A percentile compares a stretch with the other conserved stretches of the same genome.
phyloP scores from a whole-genome alignment of 2,329 filamentous ascomycete species.

The Dryadomyces quercivorus region DNA sequence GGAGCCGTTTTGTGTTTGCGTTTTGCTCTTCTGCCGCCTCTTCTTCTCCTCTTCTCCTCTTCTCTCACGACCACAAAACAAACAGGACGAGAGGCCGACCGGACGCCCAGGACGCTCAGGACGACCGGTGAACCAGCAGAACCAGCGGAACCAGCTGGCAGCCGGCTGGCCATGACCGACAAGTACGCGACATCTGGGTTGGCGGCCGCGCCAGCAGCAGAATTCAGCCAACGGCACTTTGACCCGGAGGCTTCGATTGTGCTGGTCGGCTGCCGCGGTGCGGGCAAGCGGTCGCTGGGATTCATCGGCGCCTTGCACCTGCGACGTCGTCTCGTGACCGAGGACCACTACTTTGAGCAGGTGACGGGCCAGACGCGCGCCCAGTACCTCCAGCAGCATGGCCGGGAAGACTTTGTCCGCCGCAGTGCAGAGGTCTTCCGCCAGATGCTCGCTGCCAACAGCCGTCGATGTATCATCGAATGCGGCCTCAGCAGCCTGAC shows the following conservation, averaged over 20 bases:
- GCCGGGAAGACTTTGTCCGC: constrained; percentile 47
- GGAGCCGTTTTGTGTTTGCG: too few relatives aligned
- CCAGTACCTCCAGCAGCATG: constrained; percentile 48
- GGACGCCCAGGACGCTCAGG: too few relatives aligned
- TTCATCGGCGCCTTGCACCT: constrained; percentile 61
- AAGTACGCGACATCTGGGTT: background rate
- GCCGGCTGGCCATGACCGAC: background rate
- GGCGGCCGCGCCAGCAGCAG: constrained; percentile 14
- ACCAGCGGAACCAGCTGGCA: too few relatives aligned
- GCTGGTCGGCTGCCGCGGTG: constrained; percentile 57
- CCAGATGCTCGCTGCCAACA: constrained; percentile 45
- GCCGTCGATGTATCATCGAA: constrained; percentile 53
- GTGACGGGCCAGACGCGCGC: constrained; percentile 47
- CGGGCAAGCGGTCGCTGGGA: constrained; percentile 60
- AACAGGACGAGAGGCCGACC: too few relatives aligned
- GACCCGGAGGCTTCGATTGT: constrained; percentile 53
- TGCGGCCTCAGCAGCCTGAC: constrained; percentile 55
- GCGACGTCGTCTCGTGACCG: constrained; percentile 53
- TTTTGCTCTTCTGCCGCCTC: too few relatives aligned
- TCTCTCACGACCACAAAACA: too few relatives aligned
- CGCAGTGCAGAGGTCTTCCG: constrained; percentile 50
- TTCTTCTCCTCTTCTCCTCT: too few relatives aligned
- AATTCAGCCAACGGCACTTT: constrained; percentile 32
- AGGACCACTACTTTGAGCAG: constrained; percentile 55
- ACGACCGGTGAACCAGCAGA: too few relatives aligned